phyloP scores from a whole-genome alignment of 441 rosid species.

The Cnidoscolus chayamansa region DNA sequence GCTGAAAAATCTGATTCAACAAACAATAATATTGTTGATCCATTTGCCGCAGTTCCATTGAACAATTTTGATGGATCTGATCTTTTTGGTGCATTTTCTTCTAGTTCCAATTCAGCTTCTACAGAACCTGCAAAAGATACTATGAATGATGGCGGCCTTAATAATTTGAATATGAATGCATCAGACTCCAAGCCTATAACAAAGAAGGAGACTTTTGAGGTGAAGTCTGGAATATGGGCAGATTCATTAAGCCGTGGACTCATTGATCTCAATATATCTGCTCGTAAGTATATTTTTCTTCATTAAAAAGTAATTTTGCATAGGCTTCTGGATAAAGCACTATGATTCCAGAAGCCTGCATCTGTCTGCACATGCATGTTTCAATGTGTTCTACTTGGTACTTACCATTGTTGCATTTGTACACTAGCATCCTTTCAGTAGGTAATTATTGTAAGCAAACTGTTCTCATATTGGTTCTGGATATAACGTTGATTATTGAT shows the following conservation, averaged over 20 bases:
- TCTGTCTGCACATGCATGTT: not conserved
- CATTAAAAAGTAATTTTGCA: not conserved
- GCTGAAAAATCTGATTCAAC: constrained; percentile 36
- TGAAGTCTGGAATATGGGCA: constrained; percentile 95
- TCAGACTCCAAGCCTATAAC: constrained; percentile 41
- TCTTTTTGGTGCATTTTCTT: constrained; percentile 66
- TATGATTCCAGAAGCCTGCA: not conserved
- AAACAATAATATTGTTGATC: constrained; percentile 50
- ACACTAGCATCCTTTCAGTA: not conserved
- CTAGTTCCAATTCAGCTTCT: constrained; percentile 41
- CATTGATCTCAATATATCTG: constrained; percentile 94
- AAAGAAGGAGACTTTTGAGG: constrained; percentile 67
- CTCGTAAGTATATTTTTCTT: constrained; percentile 57
- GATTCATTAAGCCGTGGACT: constrained; percentile 94
- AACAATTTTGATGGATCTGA: constrained; percentile 79
- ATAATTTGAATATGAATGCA: constrained; percentile 37
- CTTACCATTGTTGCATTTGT: not conserved
- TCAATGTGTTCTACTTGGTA: not conserved
- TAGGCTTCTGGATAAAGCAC: not conserved
- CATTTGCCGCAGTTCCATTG: constrained; percentile 84
- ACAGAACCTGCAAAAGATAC: constrained; percentile 43
- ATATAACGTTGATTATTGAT: not conserved
- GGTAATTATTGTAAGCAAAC: not conserved
- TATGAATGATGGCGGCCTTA: constrained; percentile 30
- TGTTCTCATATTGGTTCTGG: not conserved